Evolutionary conservation across 164 flowering plant genomes (phyloP).

Genomic region (Vitis labrusca): DNA sequence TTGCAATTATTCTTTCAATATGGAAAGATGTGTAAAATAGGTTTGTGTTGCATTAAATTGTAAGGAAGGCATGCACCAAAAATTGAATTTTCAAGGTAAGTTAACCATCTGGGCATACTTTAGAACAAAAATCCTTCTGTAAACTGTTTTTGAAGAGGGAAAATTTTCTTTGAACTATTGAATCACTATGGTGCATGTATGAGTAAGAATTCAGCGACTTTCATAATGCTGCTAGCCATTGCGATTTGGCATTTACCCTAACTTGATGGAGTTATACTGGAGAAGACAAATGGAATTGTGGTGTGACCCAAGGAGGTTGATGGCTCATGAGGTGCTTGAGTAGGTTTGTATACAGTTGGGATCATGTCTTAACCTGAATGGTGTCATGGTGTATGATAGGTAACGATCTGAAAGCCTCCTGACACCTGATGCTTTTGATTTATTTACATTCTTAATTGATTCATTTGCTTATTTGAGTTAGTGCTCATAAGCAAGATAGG

Average conservation of each 20-base stretch:
- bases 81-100: too few relatives aligned
- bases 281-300: not conserved
- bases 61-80: too few relatives aligned
- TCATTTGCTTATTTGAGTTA: conserved; percentile 1
- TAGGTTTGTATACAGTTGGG: not conserved
- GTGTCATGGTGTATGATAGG: not conserved
- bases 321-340: not conserved
- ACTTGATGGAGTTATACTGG: not conserved
- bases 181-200: too few relatives aligned
- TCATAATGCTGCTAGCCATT: not conserved
- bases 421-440: not conserved
- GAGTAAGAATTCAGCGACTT: not conserved
- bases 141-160: not conserved
- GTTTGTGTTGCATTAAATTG: too few relatives aligned
- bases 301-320: not conserved
- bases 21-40: too few relatives aligned
- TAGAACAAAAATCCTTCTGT: not conserved
- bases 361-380: not conserved
- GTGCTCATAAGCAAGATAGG: not conserved
- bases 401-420: not conserved
- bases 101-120: too few relatives aligned
- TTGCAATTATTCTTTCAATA: too few relatives aligned
- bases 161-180: not conserved
- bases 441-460: not conserved
- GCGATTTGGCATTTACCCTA: not conserved